Percentiles rank a stretch among this genome's conserved stretches.
Evolutionary conservation across 805 yeast species (phyloP).

Genomic region (Ogataea trehaloabstinens): DNA sequence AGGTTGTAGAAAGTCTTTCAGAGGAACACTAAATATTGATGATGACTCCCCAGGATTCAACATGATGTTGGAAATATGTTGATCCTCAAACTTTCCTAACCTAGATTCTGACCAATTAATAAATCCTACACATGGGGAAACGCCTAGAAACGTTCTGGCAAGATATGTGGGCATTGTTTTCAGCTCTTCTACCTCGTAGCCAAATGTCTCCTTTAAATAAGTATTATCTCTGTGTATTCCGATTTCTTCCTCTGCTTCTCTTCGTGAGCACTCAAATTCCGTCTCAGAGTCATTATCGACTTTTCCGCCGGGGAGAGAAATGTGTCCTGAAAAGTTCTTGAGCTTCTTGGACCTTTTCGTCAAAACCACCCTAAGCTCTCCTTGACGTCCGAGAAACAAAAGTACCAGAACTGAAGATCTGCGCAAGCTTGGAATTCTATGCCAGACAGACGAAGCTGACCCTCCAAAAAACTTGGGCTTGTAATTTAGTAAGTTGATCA

Average conservation of each 20-base stretch:
- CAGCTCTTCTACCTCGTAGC: conserved; percentile 59
- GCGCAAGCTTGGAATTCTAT: conserved; percentile 58
- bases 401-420: conserved; percentile 79
- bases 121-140: conserved; percentile 75
- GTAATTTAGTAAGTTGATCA: conserved; percentile 35
- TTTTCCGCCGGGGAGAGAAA: conserved; percentile 91
- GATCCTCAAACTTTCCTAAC: conserved; percentile 26
- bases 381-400: conserved; percentile 66
- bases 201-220: conserved; percentile 41
- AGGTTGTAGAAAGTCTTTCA: conserved; percentile 52
- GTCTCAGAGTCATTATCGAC: conserved; percentile 68
- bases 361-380: conserved; percentile 73
- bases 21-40: conserved; percentile 66
- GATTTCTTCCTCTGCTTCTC: conserved; percentile 88
- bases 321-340: conserved; percentile 81
- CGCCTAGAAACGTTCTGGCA: conserved; percentile 79
- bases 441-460: conserved; percentile 52
- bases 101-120: conserved; percentile 40
- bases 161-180: conserved; percentile 73
- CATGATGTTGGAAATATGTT: conserved; percentile 35
- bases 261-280: conserved; percentile 70
- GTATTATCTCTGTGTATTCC: conserved; percentile 59
- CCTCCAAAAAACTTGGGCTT: conserved; percentile 34
- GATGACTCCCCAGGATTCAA: conserved; percentile 79
- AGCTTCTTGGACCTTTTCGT: conserved; percentile 74